Conservation (phyloP, 2,329 filamentous ascomycete genomes). For the Penicillium griseofulvum region DNA sequence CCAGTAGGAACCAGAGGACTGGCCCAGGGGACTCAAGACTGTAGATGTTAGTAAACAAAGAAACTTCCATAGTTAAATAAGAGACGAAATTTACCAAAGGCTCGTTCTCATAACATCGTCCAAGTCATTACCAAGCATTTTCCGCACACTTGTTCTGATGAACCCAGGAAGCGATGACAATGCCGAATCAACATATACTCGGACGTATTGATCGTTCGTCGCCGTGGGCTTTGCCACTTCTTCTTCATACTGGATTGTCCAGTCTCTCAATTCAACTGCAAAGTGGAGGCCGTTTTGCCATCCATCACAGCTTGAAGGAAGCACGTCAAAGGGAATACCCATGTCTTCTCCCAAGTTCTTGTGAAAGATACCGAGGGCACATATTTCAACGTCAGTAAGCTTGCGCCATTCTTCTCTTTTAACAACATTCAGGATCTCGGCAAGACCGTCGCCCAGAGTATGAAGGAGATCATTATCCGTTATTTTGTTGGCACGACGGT, state of each 20-base stretch:
- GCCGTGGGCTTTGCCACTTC: constrained; percentile 11
- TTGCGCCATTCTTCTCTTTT: constrained; percentile 63
- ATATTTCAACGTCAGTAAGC: constrained; percentile 62
- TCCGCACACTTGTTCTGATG: constrained; percentile 7
- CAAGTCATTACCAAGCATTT: constrained; percentile 14
- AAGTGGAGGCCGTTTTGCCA: constrained; percentile 11
- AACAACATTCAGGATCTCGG: constrained; percentile 61
- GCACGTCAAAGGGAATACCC: constrained; percentile 49
- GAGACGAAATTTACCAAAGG: constrained; percentile 13
- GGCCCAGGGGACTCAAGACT: constrained; percentile 8
- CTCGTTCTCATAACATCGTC: constrained; percentile 19
- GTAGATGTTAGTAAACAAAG: not conserved
- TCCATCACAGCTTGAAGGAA: constrained; percentile 17
- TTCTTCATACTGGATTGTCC: constrained; percentile 13
- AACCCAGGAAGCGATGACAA: constrained; percentile 10
- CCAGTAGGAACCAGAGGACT: not conserved
- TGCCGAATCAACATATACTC: constrained; percentile 16
- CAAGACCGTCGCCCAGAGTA: constrained; percentile 58
- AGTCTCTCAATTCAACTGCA: constrained; percentile 6
- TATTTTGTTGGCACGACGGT: constrained; percentile 56
- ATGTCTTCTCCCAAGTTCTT: constrained; percentile 62
- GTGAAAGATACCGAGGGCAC: constrained; percentile 64
- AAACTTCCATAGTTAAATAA: not conserved
- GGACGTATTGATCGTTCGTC: constrained; percentile 18
- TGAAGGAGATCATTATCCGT: constrained; percentile 58